Base-by-base conservation (phyloP, 768 basidiomycete genomes). In the Floccularia luteovirens region DNA sequence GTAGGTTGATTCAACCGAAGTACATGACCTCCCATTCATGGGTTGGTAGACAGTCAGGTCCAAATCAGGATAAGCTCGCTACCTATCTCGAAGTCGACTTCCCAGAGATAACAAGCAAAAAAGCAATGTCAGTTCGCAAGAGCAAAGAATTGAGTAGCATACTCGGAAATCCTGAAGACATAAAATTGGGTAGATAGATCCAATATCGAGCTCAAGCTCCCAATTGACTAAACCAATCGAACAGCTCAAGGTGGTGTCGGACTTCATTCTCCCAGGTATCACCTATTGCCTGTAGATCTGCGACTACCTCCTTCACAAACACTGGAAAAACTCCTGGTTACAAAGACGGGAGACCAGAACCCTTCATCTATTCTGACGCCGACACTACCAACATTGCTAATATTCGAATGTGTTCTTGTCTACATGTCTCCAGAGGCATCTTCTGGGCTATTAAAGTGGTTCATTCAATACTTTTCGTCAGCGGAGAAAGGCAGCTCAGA, bases 371-470 rank as follows among this genome's bases (percentile, higher is more conserved):
- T 77, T 13, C 66, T 94, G 24, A 80, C 84, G 12, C 68, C 75
- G 0, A 49, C 66, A 1, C 52, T 79, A 10, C 90, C 93, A 3
- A 93, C 91, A 1, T 73, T 97, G 2, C 66, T 97, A 17, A 62
- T 97, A 6, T 91, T 90, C 45, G 94, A 98, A 69, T 98, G 94
- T 49, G 87, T 97, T 13, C 72, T 96, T 40, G 90, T 79, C 11
- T 97, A 99, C 60, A 86, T 97, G 72, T 51, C 64, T 0, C 79
- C 87, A 0, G 53, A 60, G 2, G 63, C 69, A 2, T 82, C 82
- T 1, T 65, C 72, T 21, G 63, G 62, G 1, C 53, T 96, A 10
- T 62, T 96, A 1, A 57, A 63, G 25, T 93, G 88, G 86, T 91
- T 93, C 52, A 66, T 73, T 2, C 63, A 74, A 41, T 69, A 69